Evolutionary conservation across 2,329 filamentous ascomycete species (phyloP).

Genomic region (Arthrobotrys sinensis): DNA sequence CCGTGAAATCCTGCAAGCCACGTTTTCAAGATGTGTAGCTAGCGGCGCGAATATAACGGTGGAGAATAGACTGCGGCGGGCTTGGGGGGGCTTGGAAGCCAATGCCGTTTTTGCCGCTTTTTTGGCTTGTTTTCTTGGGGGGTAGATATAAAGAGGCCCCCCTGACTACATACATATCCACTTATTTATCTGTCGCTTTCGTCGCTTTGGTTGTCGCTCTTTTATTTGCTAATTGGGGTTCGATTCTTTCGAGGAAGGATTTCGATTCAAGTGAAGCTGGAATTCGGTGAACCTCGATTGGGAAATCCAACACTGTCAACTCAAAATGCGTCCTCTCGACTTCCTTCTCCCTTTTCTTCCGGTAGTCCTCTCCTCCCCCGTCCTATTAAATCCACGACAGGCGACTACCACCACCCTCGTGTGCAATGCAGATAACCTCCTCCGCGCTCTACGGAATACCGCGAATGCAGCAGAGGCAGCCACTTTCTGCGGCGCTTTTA

Average conservation of each 20-base stretch:
- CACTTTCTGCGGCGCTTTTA: slow-evolving; percentile 19
- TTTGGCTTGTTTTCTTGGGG: background rate
- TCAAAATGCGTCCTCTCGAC: background rate
- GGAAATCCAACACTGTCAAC: slow-evolving; percentile 10
- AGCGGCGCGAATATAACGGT: no score
- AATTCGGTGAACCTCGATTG: no score
- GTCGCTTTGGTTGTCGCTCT: background rate
- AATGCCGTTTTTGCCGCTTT: slow-evolving; percentile 9
- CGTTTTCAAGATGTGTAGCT: no score
- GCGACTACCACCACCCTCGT: background rate
- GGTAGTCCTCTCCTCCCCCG: background rate
- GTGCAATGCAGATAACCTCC: slow-evolving; percentile 24
- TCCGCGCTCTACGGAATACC: slow-evolving; percentile 17
- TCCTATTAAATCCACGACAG: background rate
- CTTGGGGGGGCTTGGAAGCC: slow-evolving; percentile 23
- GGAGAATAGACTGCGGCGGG: background rate
- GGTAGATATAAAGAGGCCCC: background rate
- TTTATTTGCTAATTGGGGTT: background rate
- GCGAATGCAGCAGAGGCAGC: background rate
- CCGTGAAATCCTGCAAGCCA: no score
- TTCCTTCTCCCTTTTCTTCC: background rate
- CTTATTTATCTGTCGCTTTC: no score
- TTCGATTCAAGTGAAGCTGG: no score
- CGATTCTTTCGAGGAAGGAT: background rate
- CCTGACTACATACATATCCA: no score